Percentiles rank a stretch among this genome's conserved stretches.
phyloP scores from a whole-genome alignment of 2,329 filamentous ascomycete species.

The Aspergillus neotritici region DNA sequence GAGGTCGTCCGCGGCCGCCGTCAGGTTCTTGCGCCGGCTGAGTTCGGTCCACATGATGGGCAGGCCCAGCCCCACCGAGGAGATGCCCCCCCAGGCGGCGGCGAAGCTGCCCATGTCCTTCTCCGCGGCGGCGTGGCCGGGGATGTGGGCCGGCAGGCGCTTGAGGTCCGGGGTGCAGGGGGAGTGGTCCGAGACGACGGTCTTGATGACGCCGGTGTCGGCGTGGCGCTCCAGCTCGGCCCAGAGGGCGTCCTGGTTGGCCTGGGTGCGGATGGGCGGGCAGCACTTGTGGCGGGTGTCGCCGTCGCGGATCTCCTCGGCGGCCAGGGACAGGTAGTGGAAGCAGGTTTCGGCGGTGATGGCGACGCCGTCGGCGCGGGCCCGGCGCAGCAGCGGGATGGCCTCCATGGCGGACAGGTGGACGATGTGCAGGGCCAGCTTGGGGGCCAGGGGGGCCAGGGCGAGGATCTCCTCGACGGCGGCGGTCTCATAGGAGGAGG shows the following conservation, averaged over 20 bases:
- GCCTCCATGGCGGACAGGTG: conserved; percentile 86
- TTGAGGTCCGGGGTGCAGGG: conserved; percentile 95
- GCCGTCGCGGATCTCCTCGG: conserved; percentile 74
- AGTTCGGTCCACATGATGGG: conserved; percentile 83
- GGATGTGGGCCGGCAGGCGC: conserved; percentile 69
- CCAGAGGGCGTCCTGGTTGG: conserved; percentile 85
- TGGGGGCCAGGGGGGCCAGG: conserved; percentile 71
- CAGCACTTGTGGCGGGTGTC: conserved; percentile 95
- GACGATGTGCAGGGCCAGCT: conserved; percentile 85
- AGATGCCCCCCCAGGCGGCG: conserved; percentile 92
- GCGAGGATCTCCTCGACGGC: conserved; percentile 82
- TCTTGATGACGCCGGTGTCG: conserved; percentile 75
- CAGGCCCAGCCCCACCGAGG: conserved; percentile 84
- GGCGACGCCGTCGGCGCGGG: conserved; percentile 67
- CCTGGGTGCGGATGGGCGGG: conserved; percentile 75
- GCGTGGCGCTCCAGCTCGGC: conserved; percentile 59
- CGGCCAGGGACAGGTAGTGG: conserved; percentile 81
- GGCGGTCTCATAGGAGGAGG: conserved; percentile 83
- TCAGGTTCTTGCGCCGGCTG: conserved; percentile 51
- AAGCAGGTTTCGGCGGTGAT: conserved; percentile 95
- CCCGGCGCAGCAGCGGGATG: conserved; percentile 72
- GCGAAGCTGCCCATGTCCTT: conserved; percentile 74
- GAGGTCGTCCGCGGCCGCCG: conserved; percentile 35
- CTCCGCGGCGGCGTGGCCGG: conserved; percentile 37
- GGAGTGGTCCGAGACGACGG: conserved; percentile 90